phyloP scores from a whole-genome alignment of 495 filamentous ascomycete genomes.

The Podospora appendiculata region DNA sequence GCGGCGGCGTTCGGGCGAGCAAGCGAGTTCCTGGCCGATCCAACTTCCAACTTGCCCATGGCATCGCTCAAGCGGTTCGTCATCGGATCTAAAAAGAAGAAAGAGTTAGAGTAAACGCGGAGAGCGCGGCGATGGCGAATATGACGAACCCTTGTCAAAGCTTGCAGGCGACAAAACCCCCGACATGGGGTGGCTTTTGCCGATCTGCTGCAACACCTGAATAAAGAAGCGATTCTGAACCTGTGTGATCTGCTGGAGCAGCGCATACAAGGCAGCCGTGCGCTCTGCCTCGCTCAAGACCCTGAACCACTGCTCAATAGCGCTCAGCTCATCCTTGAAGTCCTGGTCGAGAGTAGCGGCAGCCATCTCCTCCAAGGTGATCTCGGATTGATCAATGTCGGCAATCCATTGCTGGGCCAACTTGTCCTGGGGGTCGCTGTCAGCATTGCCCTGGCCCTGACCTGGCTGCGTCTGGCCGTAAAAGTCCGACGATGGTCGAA shows the following conservation, averaged over 20 bases:
- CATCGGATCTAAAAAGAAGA: constrained; percentile 70
- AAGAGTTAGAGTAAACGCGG: not conserved
- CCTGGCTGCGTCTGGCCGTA: constrained; percentile 66
- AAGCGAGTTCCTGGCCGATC: constrained; percentile 79
- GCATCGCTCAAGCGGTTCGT: constrained; percentile 92
- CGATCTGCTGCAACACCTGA: constrained; percentile 97
- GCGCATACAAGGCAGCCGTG: constrained; percentile 88
- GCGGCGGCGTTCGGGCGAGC: constrained; percentile 59
- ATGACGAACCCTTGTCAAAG: constrained; percentile 89
- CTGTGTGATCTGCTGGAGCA: constrained; percentile 96
- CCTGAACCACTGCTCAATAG: constrained; percentile 99
- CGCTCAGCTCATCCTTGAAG: constrained; percentile 97
- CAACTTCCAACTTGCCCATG: constrained; percentile 89
- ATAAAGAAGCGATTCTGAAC: constrained; percentile 99
- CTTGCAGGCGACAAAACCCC: constrained; percentile 91
- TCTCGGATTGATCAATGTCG: constrained; percentile 97
- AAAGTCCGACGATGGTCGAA: constrained; percentile 92
- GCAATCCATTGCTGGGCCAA: constrained; percentile 97
- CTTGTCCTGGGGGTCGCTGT: constrained; percentile 79
- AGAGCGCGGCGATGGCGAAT: not conserved
- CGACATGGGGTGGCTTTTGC: constrained; percentile 95
- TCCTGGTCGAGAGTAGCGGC: constrained; percentile 96
- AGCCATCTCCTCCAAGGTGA: constrained; percentile 96
- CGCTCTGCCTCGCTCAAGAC: constrained; percentile 94
- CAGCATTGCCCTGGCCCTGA: constrained; percentile 50